Conservation (phyloP, 805 yeast species). For the Hanseniaspora guilliermondii region DNA sequence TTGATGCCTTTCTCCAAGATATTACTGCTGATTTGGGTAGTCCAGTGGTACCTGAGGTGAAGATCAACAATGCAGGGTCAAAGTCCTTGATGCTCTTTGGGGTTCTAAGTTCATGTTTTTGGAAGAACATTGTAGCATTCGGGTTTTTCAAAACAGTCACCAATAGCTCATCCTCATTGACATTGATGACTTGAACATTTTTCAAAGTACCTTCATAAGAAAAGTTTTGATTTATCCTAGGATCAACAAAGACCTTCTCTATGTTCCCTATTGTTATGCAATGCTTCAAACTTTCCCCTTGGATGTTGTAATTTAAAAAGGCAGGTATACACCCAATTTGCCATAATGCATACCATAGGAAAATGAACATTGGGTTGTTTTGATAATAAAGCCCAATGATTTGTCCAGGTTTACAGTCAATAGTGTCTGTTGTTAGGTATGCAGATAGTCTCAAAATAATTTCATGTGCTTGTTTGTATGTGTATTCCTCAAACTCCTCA, state of each 20-base stretch:
- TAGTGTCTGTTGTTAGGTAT: slow-evolving; percentile 43
- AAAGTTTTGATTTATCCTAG: slow-evolving; percentile 49
- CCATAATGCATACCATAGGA: slow-evolving; percentile 81
- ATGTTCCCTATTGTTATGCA: slow-evolving; percentile 61
- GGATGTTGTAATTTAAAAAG: slow-evolving; percentile 67
- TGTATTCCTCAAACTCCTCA: slow-evolving; percentile 49
- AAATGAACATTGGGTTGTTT: slow-evolving; percentile 70
- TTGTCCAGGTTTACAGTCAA: slow-evolving; percentile 53
- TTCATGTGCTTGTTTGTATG: slow-evolving; percentile 58
- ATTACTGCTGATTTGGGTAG: slow-evolving; percentile 86
- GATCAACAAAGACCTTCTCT: slow-evolving; percentile 58
- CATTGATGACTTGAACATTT: slow-evolving; percentile 28
- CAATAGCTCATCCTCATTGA: slow-evolving; percentile 40
- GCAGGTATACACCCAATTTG: slow-evolving; percentile 84
- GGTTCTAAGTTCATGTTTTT: slow-evolving; percentile 46
- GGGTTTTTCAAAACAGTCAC: slow-evolving; percentile 30
- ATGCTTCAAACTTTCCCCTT: slow-evolving; percentile 64
- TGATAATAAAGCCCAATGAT: slow-evolving; percentile 64
- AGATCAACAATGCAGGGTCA: slow-evolving; percentile 60
- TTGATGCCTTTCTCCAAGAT: slow-evolving; percentile 74
- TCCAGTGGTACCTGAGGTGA: slow-evolving; percentile 92
- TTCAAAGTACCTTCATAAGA: slow-evolving; percentile 2
- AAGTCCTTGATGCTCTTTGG: slow-evolving; percentile 40
- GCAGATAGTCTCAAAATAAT: slow-evolving; percentile 54
- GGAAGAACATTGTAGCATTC: slow-evolving; percentile 37